phyloP scores from a whole-genome alignment of 345 rosid species.

The Kandelia obovata region DNA sequence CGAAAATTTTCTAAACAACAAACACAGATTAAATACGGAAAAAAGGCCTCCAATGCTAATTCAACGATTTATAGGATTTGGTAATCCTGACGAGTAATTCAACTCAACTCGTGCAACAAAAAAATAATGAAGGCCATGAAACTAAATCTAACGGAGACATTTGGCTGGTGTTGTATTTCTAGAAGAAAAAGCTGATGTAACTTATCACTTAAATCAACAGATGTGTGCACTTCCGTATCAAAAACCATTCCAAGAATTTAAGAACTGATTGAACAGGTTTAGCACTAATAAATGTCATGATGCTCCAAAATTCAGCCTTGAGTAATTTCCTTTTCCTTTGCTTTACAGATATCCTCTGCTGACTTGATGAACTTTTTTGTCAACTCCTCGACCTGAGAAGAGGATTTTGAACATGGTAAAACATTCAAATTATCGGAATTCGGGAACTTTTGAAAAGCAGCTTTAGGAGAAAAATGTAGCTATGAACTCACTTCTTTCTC shows the following conservation, averaged over 20 bases:
- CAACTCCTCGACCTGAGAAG: constrained; percentile 65
- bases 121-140: too few species aligned
- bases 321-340: constrained; percentile 84
- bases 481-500: constrained; percentile 76
- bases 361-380: constrained; percentile 78
- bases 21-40: too few species aligned
- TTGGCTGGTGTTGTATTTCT: too few species aligned
- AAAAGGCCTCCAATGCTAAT: too few species aligned
- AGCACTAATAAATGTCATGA: background rate
- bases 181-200: too few species aligned
- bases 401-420: constrained; percentile 1
- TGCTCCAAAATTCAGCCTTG: constrained; percentile 40
- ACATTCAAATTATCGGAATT: background rate
- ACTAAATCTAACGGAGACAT: too few species aligned
- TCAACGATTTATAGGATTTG: too few species aligned
- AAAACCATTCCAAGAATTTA: background rate
- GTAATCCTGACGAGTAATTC: too few species aligned
- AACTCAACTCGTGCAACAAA: too few species aligned
- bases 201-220: too few species aligned
- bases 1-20: too few species aligned
- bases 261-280: background rate
- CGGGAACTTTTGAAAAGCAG: background rate
- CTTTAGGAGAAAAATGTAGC: background rate
- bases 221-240: background rate
- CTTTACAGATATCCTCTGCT: constrained; percentile 86